These are phyloP conservation scores for Amoeboaphelidium protococcarum DNA, from an alignment of 371 early-diverging fungal species.

Conservation along the genomic window DNA sequence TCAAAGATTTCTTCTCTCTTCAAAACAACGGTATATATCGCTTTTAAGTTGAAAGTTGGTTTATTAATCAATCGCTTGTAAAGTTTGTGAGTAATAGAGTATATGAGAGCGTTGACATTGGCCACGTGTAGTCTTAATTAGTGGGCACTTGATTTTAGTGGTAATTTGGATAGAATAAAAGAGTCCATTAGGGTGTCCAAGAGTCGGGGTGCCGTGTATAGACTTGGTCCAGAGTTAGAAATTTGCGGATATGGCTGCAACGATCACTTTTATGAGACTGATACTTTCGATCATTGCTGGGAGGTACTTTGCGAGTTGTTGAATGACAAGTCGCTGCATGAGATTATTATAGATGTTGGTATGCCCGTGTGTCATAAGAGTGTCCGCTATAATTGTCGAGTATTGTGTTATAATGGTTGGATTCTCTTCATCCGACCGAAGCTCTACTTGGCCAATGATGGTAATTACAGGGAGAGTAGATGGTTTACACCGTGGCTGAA, in stretches of 20 bases:
- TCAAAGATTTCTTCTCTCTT: too few relatives aligned
- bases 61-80: too few relatives aligned
- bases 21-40: too few relatives aligned
- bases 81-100: too few relatives aligned
- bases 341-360: conserved; percentile 70
- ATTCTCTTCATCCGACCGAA: conserved; percentile 89
- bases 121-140: conserved; percentile 27
- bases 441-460: conserved; percentile 76
- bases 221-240: conserved; percentile 90
- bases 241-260: conserved; percentile 89
- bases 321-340: conserved; percentile 26
- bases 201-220: conserved; percentile 41
- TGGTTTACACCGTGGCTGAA: conserved; percentile 62
- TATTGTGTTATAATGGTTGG: conserved; percentile 44
- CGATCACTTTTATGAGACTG: conserved; percentile 20
- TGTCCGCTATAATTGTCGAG: conserved; percentile 80
- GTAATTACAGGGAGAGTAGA: conserved; percentile 66
- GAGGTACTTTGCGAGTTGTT: conserved; percentile 55
- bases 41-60: too few relatives aligned
- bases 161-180: conserved; percentile 60
- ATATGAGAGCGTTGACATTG: background rate
- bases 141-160: conserved; percentile 88
- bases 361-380: conserved; percentile 81
- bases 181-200: conserved; percentile 62
- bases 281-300: conserved; percentile 83